Base-by-base conservation (phyloP, 2,329 filamentous ascomycete genomes). In the Aspergillus transmontanensis region DNA sequence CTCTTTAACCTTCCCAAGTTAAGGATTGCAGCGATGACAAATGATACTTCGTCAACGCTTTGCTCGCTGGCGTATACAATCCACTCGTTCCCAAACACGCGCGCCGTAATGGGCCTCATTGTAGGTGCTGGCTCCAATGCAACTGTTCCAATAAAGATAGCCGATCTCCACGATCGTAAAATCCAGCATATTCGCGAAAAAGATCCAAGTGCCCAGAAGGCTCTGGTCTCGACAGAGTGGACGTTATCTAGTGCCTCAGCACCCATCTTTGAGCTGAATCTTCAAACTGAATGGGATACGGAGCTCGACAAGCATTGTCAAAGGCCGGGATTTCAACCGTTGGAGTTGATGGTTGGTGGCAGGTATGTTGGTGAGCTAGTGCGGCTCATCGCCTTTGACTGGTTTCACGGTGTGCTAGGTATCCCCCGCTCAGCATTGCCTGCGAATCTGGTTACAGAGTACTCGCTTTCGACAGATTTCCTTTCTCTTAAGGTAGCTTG, bases 211-310 rank as follows among this genome's bases (percentile, higher is more conserved):
- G 81, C 89, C 19, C 78, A 84, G 11, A 87, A 85, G 64, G 86
- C 92, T 10, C 85, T 90, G 4, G 87, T 93, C 64, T 93, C 92
- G 68, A 93, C 91, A 0, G 91, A 94, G 77, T 93, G 90, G 90
- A 90, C 89, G 46, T 92, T 94, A 66, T 87, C 87, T 46, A 90
- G 89, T 1, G 87, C 90, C 1, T 86, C 87, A 19, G 80, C 82
- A 2, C 89, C 91, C 0, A 78, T 94, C 58, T 80, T 83, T 14
- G 82, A 87, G 16, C 79, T 89, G 23, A 81, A 82, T 1, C 80
- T 93, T 46, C 83, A 91, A 61, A 92, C 85, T 6, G 75, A 76
- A 23, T 94, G 90, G 90, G 91, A 94, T 70, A 78, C 82, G 11
- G 78, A 83, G 60, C 81, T 94, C 6, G 89, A 92, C 68, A 75